Percentiles rank a stretch among this genome's conserved stretches.
These are phyloP conservation scores for Monosporascus sp. DNA, from an alignment of 2,329 filamentous ascomycete genomes.

Conservation along the genomic window DNA sequence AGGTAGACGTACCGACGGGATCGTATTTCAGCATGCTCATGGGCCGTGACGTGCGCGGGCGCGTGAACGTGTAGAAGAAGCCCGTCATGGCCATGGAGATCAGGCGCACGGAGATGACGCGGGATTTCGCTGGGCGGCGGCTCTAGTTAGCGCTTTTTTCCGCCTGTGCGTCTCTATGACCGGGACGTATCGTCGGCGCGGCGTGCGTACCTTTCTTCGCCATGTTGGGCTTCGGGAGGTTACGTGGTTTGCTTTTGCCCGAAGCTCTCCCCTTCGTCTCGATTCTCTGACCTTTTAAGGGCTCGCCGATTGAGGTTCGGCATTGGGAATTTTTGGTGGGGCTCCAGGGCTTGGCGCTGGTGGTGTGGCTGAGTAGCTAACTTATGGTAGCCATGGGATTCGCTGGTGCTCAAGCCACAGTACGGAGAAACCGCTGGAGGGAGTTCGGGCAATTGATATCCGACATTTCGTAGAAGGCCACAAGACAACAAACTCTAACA, in stretches of 20 bases:
- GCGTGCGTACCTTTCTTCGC: slow-evolving; percentile 35
- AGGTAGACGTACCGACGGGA: slow-evolving; percentile 68
- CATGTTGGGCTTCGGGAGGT: slow-evolving; percentile 21
- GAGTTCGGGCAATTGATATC: no score
- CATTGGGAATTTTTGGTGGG: slow-evolving; percentile 19
- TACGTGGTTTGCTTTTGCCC: background rate
- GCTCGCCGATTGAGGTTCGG: background rate
- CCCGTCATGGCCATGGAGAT: slow-evolving; percentile 98
- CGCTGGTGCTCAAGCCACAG: background rate
- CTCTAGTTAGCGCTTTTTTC: slow-evolving; percentile 1
- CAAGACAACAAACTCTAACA: no score
- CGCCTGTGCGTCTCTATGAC: background rate
- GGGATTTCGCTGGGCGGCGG: slow-evolving; percentile 66
- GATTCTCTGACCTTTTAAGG: background rate
- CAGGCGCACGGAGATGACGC: slow-evolving; percentile 87
- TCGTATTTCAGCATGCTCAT: slow-evolving; percentile 99
- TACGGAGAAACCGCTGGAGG: no score
- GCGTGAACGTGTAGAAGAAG: slow-evolving; percentile 87
- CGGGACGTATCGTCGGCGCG: no score
- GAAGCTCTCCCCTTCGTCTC: background rate
- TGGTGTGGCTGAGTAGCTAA: background rate
- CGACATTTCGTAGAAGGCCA: no score
- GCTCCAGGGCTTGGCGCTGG: background rate
- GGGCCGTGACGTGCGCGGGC: slow-evolving; percentile 73
- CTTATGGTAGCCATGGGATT: background rate